These are phyloP conservation scores for Claviceps africana DNA, from an alignment of 2,329 filamentous ascomycete genomes.

Conservation along the genomic window DNA sequence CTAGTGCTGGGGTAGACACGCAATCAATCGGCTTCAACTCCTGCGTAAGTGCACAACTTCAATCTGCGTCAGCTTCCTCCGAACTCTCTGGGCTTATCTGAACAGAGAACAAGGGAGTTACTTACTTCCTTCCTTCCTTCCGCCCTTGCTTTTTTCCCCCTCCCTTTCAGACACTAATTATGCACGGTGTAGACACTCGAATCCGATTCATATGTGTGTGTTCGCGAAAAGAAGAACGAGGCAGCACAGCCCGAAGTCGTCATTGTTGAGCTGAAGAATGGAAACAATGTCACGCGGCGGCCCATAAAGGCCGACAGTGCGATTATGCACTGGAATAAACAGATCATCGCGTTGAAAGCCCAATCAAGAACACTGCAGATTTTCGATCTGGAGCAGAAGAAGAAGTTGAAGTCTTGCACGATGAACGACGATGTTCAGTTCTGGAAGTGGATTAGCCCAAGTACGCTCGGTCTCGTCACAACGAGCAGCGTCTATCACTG, in stretches of 20 bases:
- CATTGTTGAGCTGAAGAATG: constrained; percentile 95
- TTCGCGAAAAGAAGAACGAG: constrained; percentile 84
- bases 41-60: constrained; percentile 39
- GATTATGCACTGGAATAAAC: constrained; percentile 96
- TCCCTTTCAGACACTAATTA: neutral
- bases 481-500: constrained; percentile 89
- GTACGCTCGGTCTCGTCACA: constrained; percentile 76
- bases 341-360: constrained; percentile 93
- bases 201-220: constrained; percentile 91
- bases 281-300: constrained; percentile 85
- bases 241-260: constrained; percentile 81
- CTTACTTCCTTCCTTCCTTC: too few species aligned
- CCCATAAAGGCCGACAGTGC: constrained; percentile 99
- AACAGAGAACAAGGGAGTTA: neutral
- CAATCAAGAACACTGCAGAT: constrained; percentile 92
- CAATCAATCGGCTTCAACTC: constrained; percentile 61
- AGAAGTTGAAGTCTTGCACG: constrained; percentile 89
- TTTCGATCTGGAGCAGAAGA: constrained; percentile 85
- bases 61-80: neutral
- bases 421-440: constrained; percentile 97
- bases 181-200: constrained; percentile 63
- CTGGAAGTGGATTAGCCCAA: constrained; percentile 98
- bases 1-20: constrained; percentile 32
- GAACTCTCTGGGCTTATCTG: neutral
- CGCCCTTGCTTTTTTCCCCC: neutral